Percentiles rank a stretch among this genome's conserved stretches.
phyloP scores from a whole-genome alignment of 306 rosid species.

The Quercus ilex region DNA sequence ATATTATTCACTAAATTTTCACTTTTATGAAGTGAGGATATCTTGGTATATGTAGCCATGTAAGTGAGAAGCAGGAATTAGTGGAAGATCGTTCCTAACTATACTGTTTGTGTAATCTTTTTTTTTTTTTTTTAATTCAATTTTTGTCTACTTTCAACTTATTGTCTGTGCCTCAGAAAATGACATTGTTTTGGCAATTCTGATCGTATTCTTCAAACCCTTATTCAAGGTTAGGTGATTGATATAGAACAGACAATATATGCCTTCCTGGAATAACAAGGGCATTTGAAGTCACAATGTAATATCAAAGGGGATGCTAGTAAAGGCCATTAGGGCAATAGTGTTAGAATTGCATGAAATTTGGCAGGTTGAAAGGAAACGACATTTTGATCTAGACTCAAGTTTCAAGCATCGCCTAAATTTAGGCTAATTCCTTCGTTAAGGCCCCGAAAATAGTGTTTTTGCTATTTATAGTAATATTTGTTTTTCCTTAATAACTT shows the following conservation, averaged over 20 bases:
- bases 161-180: slow-evolving; percentile 7
- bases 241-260: rapidly evolving
- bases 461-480: too few relatives aligned
- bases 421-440: too few relatives aligned
- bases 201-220: slow-evolving; percentile 88
- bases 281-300: rapidly evolving
- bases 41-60: not conserved
- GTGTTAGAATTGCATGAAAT: too few relatives aligned
- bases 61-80: slow-evolving; percentile 1
- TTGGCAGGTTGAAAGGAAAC: too few relatives aligned
- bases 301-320: too few relatives aligned
- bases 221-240: slow-evolving; percentile 68
- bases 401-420: too few relatives aligned
- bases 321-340: rapidly evolving
- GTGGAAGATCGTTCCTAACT: not conserved
- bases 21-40: not conserved
- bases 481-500: too few relatives aligned
- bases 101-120: not conserved
- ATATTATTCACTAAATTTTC: not conserved
- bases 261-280: rapidly evolving
- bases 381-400: rapidly evolving
- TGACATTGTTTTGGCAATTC: slow-evolving; percentile 48
- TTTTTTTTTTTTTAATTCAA: not conserved
- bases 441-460: too few relatives aligned
- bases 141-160: slow-evolving; percentile 1